Base-by-base conservation (phyloP, 805 yeast genomes). In the Candida arabinofermentans region DNA sequence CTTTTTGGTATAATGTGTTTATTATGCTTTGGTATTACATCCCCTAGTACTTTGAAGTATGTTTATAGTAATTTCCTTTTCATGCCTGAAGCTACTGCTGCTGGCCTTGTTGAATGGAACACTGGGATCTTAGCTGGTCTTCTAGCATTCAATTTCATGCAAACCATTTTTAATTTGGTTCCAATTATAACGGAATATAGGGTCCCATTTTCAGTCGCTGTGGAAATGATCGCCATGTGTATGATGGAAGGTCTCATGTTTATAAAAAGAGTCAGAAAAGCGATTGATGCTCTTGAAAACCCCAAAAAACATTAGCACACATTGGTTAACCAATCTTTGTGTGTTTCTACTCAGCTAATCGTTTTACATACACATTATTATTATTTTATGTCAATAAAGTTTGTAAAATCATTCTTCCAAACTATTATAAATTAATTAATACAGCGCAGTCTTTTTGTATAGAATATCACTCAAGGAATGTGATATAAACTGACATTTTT, bases 181-280 rank as follows among this genome's bases (percentile, higher is more conserved):
- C 90, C 89, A 8, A 59, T 62, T 43, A 57, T 80, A 45, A 60
- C 53, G 34, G 75, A 70, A 58, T 79, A 80, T 65, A 73, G 96
- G 58, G 83, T 81, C 32, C 82, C 86, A 5, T 55, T 62, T 0
- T 65, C 66, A 32, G 64, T 66, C 44, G 66, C 66, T 37, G 43
- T 75, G 6, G 72, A 71, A 29, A 85, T 90, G 83, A 55, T 70
- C 31, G 33, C 72, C 6, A 65, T 76, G 55, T 69, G 74, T 44
- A 41, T 83, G 27, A 13, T 82, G 18, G 91, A 84, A 57, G 96
- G 96, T 4, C 71, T 66, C 49, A 64, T 71, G 3, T 68, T 76
- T 2, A 62, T 75, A 27, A 55, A 48, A 34, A 69, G 89, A 54
- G 69, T 82, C 34, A 48, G 51, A 18, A 31, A 32, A 21, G 32